A percentile compares a stretch with the other conserved stretches of the same genome.
Evolutionary conservation across 768 basidiomycete species (phyloP).

Genomic region (Xerocomus spinulosus): DNA sequence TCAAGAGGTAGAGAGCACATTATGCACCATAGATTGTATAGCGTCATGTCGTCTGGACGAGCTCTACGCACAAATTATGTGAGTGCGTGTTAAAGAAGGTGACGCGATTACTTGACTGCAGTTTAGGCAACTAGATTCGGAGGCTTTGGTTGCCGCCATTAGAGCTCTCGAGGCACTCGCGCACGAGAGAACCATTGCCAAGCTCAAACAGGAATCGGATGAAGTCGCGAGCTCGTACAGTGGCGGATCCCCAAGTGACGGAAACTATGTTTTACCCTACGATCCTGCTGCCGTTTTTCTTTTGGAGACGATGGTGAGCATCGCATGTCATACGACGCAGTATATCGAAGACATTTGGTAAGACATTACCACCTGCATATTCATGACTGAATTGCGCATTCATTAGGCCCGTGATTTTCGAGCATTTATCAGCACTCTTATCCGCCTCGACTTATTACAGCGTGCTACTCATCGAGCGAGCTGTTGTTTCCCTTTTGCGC

Average conservation of each 20-base stretch:
- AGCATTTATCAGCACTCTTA: conserved; percentile 82
- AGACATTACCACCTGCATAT: conserved; percentile 20
- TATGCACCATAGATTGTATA: conserved; percentile 94
- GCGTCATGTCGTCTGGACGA: conserved; percentile 91
- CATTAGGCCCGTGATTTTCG: conserved; percentile 87
- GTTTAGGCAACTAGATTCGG: conserved; percentile 67
- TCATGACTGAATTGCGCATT: background rate
- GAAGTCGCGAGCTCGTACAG: conserved; percentile 41
- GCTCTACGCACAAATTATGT: conserved; percentile 92
- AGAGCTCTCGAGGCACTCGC: conserved; percentile 86
- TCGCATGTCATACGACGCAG: conserved; percentile 69
- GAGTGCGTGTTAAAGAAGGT: conserved; percentile 29
- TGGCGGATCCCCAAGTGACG: conserved; percentile 37
- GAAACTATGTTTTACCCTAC: conserved; percentile 66
- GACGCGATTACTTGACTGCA: conserved; percentile 6
- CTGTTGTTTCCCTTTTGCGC: conserved; percentile 82
- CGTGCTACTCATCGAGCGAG: conserved; percentile 87
- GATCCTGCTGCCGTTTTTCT: conserved; percentile 95
- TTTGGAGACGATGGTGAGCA: conserved; percentile 90
- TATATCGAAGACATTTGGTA: conserved; percentile 89
- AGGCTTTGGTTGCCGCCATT: conserved; percentile 78
- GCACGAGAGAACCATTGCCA: conserved; percentile 82
- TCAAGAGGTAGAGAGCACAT: conserved; percentile 86
- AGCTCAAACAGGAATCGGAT: conserved; percentile 64
- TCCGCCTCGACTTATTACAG: conserved; percentile 78